Percentiles rank a stretch among this genome's conserved stretches.
Evolutionary conservation across 345 rosid genomes (phyloP).

Genomic region (Aurinia saxatilis): DNA sequence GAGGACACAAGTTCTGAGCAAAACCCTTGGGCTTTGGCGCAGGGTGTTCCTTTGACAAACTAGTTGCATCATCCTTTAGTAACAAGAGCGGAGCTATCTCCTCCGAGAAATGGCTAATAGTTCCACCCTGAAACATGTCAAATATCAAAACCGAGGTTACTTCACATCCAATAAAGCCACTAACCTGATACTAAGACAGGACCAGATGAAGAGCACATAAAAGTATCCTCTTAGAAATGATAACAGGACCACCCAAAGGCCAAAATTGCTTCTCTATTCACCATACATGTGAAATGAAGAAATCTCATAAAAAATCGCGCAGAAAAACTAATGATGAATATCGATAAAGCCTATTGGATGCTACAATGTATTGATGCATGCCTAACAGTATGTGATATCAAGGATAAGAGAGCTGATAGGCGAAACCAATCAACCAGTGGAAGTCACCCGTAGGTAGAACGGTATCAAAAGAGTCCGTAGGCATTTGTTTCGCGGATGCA

Average conservation of each 20-base stretch:
- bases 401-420: constrained; percentile 74
- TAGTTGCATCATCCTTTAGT: constrained; percentile 77
- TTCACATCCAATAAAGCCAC: neutral
- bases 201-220: no score
- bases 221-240: no score
- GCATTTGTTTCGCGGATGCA: neutral
- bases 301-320: no score
- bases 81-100: constrained; percentile 54
- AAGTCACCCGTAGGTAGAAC: constrained; percentile 94
- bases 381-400: constrained; percentile 87
- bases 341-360: no score
- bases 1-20: constrained; percentile 27
- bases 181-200: no score
- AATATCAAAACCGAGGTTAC: neutral
- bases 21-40: constrained; percentile 38
- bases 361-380: neutral
- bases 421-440: constrained; percentile 36
- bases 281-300: no score
- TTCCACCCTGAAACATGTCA: constrained; percentile 44
- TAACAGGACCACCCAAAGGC: no score
- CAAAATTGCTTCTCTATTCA: no score
- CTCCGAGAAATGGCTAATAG: constrained; percentile 52
- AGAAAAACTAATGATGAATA: no score
- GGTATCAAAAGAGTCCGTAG: constrained; percentile 12
- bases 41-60: constrained; percentile 40